A percentile compares a stretch with the other conserved stretches of the same genome.
These are phyloP conservation scores for Termitomyces sp. DNA, from an alignment of 768 basidiomycete genomes.

Conservation along the genomic window DNA sequence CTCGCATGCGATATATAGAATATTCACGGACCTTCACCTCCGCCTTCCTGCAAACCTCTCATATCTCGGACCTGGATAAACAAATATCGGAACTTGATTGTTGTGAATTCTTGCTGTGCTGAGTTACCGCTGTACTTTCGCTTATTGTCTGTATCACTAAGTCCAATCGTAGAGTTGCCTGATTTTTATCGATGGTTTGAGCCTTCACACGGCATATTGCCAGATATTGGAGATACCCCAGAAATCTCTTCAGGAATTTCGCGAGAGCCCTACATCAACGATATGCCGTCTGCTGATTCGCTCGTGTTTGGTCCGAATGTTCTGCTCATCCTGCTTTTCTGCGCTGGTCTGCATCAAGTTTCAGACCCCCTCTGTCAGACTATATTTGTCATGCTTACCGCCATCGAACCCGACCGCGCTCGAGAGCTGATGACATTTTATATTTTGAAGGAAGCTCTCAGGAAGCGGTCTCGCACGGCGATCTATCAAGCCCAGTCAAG, in stretches of 20 bases:
- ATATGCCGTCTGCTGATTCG: neutral
- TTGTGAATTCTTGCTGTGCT: neutral
- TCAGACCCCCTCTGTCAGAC: neutral
- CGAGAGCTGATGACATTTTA: neutral
- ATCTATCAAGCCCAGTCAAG: neutral
- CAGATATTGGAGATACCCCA: neutral
- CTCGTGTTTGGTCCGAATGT: neutral
- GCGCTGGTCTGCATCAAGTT: neutral
- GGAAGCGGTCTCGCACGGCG: neutral
- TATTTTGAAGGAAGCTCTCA: neutral
- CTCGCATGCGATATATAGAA: slow-evolving; percentile 32
- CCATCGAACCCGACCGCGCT: neutral
- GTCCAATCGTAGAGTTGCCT: neutral
- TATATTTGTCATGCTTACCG: neutral
- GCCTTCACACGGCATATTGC: neutral
- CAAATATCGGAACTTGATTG: neutral
- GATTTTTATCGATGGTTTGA: neutral
- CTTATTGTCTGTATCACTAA: neutral
- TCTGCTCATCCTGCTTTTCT: neutral
- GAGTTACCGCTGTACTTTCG: slow-evolving; percentile 1
- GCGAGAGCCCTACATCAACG: neutral
- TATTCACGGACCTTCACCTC: slow-evolving; percentile 42
- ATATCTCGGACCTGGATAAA: slow-evolving; percentile 9
- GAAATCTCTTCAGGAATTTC: neutral
- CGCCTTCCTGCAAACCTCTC: slow-evolving; percentile 28